phyloP scores from a whole-genome alignment of 106 monocot species.

The Amphibolis antarctica region DNA sequence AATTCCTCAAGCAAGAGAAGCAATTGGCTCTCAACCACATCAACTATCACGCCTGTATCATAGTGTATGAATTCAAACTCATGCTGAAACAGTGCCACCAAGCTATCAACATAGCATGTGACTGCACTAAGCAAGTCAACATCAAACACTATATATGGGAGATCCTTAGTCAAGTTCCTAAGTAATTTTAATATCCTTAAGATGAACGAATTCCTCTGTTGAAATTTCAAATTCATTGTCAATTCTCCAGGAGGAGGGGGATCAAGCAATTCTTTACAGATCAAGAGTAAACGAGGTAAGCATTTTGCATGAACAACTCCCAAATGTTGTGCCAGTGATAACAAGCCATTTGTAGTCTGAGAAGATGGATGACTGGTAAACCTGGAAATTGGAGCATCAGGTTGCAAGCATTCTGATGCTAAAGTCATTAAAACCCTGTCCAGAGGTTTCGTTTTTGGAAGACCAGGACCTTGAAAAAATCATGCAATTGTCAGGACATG shows the following conservation, averaged over 20 bases:
- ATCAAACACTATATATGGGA: conserved; percentile 33
- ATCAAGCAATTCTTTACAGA: conserved; percentile 28
- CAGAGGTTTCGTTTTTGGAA: conserved; percentile 27
- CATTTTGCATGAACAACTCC: conserved; percentile 58
- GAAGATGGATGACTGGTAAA: conserved; percentile 9
- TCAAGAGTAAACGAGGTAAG: conserved; percentile 48
- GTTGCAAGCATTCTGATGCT: conserved; percentile 37
- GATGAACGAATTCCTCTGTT: conserved; percentile 40
- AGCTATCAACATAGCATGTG: conserved; percentile 31
- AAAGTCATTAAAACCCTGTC: conserved; percentile 36
- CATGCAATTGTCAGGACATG: conserved; percentile 5
- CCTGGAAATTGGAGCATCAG: conserved; percentile 16
- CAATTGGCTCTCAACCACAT: conserved; percentile 25
- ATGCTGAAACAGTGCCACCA: conserved; percentile 47
- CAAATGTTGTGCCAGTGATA: conserved; percentile 37
- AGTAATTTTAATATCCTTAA: conserved; percentile 59
- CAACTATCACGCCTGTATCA: conserved; percentile 17
- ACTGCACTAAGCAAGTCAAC: conserved; percentile 40
- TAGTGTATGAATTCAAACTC: conserved; percentile 34
- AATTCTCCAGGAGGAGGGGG: conserved; percentile 23
- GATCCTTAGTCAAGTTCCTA: conserved; percentile 30
- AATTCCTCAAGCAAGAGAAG: conserved; percentile 72
- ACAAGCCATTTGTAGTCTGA: conserved; percentile 20
- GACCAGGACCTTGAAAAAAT: conserved; percentile 29
- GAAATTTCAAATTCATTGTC: conserved; percentile 32